Evolutionary conservation across 2,329 filamentous ascomycete species (phyloP), one percentile per base, ranked within the genome.

Genomic region (Alternaria hordeiaustralica): DNA sequence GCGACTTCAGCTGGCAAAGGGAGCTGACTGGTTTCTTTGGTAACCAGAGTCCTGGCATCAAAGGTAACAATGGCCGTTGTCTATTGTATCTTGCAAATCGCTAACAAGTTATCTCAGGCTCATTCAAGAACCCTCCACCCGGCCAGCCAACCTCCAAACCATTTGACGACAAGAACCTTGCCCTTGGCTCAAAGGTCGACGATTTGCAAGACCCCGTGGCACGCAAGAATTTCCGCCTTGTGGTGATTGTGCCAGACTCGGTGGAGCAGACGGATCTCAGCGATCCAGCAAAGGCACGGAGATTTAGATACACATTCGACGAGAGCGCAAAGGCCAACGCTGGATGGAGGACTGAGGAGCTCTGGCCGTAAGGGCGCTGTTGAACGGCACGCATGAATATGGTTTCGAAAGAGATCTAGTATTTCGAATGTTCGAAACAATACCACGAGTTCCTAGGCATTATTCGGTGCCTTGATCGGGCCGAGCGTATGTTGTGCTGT

Each of bases 1-100:
- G 76, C 15, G 80, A 83, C 1, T 97, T 94, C 93, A 91, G 87
- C 70, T 97, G 93, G 90, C 82, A 83, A 50, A 90, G 84, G 66
- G 94, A 97, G 81, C 80, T 97, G 41, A 94, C 92, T 55, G 92
- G 88, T 53, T 92, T 96, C 78, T 98, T 97, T 86, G 95, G 93
- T 20, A 97, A 97, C 79, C 81, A 96, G 71, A 90, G 88, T 69
- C 95, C 95, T 7, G 83, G 84, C 1, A 93, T 97, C 89, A 87
- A 94, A 82, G 88, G 88, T 88, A 77, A 55, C 79, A 78, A 21
- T 50, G 51, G 21, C 43, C 33, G 20, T 20, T 20, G 20, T 60
- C n/a, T 56, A 20, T 15, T 21, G 7, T 26, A 18, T 21, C 18
- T 2, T 15, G n/a, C 9, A 43, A 47, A 6, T 25, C 2, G 46